Conservation (phyloP, 805 yeast species). For the Ogataea thermomethanolica region DNA sequence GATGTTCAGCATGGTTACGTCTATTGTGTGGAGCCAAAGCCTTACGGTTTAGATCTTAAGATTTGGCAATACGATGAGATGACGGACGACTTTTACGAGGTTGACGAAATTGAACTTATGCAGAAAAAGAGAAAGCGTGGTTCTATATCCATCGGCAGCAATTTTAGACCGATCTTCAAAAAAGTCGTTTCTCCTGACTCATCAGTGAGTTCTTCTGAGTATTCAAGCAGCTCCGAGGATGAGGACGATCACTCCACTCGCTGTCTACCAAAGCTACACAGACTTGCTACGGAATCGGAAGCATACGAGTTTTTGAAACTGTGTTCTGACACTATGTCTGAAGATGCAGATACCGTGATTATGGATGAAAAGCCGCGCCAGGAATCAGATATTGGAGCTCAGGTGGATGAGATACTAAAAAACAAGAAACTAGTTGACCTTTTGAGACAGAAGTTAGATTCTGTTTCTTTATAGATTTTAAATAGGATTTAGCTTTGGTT, state of each 20-base stretch:
- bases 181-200: conserved; percentile 12
- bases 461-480: conserved; percentile 6
- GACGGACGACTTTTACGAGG: conserved; percentile 36
- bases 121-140: conserved; percentile 32
- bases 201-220: conserved; percentile 16
- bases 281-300: conserved; percentile 30
- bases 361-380: conserved; percentile 6
- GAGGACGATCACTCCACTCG: conserved; percentile 10
- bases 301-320: conserved; percentile 28
- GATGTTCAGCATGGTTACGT: conserved; percentile 36
- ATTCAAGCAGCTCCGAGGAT: conserved; percentile 12
- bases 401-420: conserved; percentile 20
- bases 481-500: neutral
- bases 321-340: conserved; percentile 11
- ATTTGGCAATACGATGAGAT: conserved; percentile 36
- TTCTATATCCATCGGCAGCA: conserved; percentile 23
- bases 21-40: conserved; percentile 38
- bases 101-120: conserved; percentile 36
- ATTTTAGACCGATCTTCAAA: conserved; percentile 22
- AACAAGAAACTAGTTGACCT: conserved; percentile 18
- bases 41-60: conserved; percentile 36
- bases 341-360: conserved; percentile 14
- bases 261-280: neutral
- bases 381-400: conserved; percentile 14
- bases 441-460: conserved; percentile 5